Conservation (phyloP, 306 rosid species). For the Trichosanthes truncata region DNA sequence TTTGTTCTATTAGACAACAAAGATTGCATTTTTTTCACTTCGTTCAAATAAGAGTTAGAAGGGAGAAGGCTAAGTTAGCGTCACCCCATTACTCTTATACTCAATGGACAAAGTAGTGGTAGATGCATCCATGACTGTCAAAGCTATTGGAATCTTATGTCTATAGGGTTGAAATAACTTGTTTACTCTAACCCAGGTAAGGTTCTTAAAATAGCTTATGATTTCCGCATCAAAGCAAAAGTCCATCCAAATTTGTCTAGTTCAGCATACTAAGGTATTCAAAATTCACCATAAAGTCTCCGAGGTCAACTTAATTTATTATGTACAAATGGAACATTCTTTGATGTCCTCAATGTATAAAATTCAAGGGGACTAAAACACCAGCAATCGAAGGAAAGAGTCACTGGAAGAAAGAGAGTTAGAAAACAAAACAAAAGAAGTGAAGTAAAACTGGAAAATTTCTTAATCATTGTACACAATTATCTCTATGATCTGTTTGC, state of each 20-base stretch:
- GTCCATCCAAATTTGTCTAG: neutral
- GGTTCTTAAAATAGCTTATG: neutral
- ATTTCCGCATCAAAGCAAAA: neutral
- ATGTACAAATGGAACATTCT: neutral
- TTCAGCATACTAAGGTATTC: neutral
- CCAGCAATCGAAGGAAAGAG: neutral
- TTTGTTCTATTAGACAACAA: neutral
- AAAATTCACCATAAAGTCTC: neutral
- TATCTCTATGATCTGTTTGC: neutral
- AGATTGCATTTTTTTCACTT: neutral
- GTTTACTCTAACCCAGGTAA: neutral
- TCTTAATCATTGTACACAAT: no score
- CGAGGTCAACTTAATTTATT: neutral
- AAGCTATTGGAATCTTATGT: neutral
- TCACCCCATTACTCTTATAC: neutral
- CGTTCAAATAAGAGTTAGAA: neutral
- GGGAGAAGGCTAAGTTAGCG: neutral
- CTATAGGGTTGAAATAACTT: neutral
- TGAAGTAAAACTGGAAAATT: no score
- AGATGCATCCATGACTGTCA: neutral
- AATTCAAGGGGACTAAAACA: neutral
- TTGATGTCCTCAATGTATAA: neutral
- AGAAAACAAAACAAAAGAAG: neutral
- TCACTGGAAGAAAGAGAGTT: neutral
- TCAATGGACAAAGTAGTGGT: neutral